Evolutionary conservation across 2,329 filamentous ascomycete species (phyloP).

Genomic region (Erysiphe pisi): DNA sequence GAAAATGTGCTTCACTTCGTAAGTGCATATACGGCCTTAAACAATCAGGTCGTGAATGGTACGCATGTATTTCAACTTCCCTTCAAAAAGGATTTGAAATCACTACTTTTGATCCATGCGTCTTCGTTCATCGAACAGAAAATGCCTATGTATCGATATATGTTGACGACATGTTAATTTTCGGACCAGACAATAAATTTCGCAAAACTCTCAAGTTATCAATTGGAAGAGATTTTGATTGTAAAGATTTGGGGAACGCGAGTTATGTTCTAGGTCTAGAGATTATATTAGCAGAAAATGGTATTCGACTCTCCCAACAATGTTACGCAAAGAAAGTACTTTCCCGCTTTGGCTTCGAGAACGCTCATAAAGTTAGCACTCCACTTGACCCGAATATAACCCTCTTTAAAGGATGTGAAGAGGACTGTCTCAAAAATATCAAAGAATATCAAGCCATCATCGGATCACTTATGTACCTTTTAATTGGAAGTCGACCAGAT

Average conservation of each 20-base stretch:
- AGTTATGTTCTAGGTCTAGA: slow-evolving; percentile 7
- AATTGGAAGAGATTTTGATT: slow-evolving; percentile 5
- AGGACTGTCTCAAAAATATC: slow-evolving; percentile 5
- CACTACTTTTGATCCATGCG: too few relatives aligned
- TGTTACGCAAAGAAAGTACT: slow-evolving; percentile 14
- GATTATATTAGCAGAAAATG: slow-evolving; percentile 1
- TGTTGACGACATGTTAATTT: too few relatives aligned
- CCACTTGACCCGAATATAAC: neutral
- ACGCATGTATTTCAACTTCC: slow-evolving; percentile 13
- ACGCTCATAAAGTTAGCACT: slow-evolving; percentile 18
- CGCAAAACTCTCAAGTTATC: slow-evolving; percentile 20
- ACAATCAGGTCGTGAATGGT: slow-evolving; percentile 12
- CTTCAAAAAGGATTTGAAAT: too few relatives aligned
- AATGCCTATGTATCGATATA: too few relatives aligned
- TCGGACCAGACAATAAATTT: too few relatives aligned
- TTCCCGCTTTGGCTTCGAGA: neutral
- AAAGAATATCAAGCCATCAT: slow-evolving; percentile 23
- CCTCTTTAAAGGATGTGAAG: slow-evolving; percentile 22
- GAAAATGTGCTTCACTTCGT: slow-evolving; percentile 18
- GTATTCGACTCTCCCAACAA: slow-evolving; percentile 13
- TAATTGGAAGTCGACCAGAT: slow-evolving; percentile 22
- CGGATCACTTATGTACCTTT: slow-evolving; percentile 6
- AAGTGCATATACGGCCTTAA: slow-evolving; percentile 6
- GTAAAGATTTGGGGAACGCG: neutral
- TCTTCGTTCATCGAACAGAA: too few relatives aligned